Conservation (phyloP, 805 yeast species). For the Saccharomyces eubayanus region DNA sequence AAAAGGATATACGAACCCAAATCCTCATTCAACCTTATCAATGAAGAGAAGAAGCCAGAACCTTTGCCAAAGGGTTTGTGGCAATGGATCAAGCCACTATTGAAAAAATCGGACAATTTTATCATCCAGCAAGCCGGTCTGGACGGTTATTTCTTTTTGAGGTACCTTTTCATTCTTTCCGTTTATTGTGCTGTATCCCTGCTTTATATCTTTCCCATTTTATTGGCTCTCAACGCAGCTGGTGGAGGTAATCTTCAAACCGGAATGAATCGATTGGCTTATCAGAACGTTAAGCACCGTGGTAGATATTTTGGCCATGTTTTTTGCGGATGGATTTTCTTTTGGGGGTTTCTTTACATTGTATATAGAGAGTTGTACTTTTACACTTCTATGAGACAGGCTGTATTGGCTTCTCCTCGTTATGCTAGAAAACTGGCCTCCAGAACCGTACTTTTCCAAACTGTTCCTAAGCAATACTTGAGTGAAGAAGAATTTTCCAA, state of each 20-base stretch:
- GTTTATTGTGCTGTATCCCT: constrained; percentile 48
- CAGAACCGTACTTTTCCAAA: constrained; percentile 75
- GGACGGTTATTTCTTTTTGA: constrained; percentile 86
- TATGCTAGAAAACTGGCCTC: constrained; percentile 68
- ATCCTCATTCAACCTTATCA: constrained; percentile 51
- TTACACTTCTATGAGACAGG: constrained; percentile 68
- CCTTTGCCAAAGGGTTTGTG: constrained; percentile 63
- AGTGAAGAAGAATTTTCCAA: constrained; percentile 66
- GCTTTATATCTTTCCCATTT: constrained; percentile 49
- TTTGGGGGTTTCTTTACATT: constrained; percentile 58
- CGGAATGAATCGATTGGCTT: constrained; percentile 72
- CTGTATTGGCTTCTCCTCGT: constrained; percentile 70
- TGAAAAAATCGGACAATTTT: constrained; percentile 62
- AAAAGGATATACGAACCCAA: constrained; percentile 81
- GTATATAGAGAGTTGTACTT: constrained; percentile 77
- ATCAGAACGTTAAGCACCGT: constrained; percentile 56
- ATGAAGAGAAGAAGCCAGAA: constrained; percentile 57
- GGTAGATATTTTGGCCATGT: constrained; percentile 81
- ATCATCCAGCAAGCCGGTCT: constrained; percentile 80
- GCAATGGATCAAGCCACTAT: constrained; percentile 59
- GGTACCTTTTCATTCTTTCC: constrained; percentile 60
- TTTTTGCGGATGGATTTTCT: constrained; percentile 70
- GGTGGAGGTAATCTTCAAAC: constrained; percentile 43
- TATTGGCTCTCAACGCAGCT: constrained; percentile 79
- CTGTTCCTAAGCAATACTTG: constrained; percentile 67